Evolutionary conservation across 805 yeast species (phyloP), one percentile per base, ranked within the genome.

Genomic region (Ogataea angusta): DNA sequence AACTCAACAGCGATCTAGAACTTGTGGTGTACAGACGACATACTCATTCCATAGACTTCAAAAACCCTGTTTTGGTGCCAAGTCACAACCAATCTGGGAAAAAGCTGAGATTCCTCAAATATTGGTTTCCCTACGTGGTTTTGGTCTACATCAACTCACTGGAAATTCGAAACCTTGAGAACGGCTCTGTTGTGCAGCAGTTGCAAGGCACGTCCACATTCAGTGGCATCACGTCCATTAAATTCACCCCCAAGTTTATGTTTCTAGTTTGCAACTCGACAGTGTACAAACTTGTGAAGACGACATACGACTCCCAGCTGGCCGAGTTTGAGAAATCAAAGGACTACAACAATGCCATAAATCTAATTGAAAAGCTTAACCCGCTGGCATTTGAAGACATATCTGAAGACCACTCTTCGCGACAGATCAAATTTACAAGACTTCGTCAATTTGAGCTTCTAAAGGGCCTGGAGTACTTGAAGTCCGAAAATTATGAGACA

Each of bases 361-460:
- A 62, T 10, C 48, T 78, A 14, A 54, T 72, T 18, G 63, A 59
- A 34, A 58, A 54, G 27, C 38, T 63, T n/a, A 54, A 53, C 27
- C 63, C 64, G 6, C 36, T 50, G 10, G 48, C 53, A 1, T 52
- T 59, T 42, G 47, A 44, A 8, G 38, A 34, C 15, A 23, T 10
- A 12, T 29, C 38, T 3, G 46, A 37, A 29, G 30, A 32, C 10
- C 52, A 51, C 36, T 48, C 62, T 2, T 52, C 60, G 2, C 49
- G 53, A 30, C 66, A 64, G 23, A 23, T 54, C 27, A 64, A 62
- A 23, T 57, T 64, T 34, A 47, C 62, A 5, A 62, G 57, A 45
- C 49, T 76, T 19, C 49, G 82, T 25, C 67, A 71, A 16, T 59
- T 76, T 27, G 68, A 75, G 45, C 60, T 76, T 18, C 46, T 59